Percentiles rank a stretch among this genome's conserved stretches.
Conservation (phyloP, 2,329 filamentous ascomycete genomes). For the Xylaria sp. region DNA sequence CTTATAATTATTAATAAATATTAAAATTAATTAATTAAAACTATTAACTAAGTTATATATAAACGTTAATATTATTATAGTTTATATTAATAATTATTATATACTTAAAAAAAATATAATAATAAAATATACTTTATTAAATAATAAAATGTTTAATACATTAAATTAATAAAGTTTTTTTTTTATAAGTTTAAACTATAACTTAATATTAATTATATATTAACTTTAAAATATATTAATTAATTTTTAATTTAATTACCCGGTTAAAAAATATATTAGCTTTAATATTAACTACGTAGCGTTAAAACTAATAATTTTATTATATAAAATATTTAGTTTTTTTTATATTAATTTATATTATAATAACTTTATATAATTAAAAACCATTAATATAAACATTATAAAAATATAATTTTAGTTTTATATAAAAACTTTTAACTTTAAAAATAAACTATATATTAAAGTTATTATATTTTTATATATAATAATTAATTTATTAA, state of each 20-base stretch:
- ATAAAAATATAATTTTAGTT: constrained; percentile 1
- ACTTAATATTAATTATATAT: constrained; percentile 12
- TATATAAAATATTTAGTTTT: not conserved
- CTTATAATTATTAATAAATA: not conserved
- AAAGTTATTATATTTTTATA: constrained; percentile 6
- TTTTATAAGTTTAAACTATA: not conserved
- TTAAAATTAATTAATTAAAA: not conserved
- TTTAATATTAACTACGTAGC: not conserved
- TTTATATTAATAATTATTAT: not conserved
- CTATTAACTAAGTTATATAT: not conserved
- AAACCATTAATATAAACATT: constrained; percentile 4
- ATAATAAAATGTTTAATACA: not conserved
- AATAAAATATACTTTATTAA: not conserved
- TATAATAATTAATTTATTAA: not conserved
- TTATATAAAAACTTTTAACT: not conserved
- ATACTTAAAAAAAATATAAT: not conserved
- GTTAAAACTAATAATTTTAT: not conserved
- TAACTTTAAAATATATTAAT: constrained; percentile 7
- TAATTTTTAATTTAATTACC: not conserved
- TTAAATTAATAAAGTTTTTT: not conserved
- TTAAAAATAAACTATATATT: constrained; percentile 7
- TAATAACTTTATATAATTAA: not conserved
- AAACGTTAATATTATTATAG: not conserved
- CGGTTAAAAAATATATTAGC: not conserved
- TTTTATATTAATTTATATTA: not conserved